Evolutionary conservation across 2,329 filamentous ascomycete genomes (phyloP).

Genomic region (Paramyrothecium sp.): DNA sequence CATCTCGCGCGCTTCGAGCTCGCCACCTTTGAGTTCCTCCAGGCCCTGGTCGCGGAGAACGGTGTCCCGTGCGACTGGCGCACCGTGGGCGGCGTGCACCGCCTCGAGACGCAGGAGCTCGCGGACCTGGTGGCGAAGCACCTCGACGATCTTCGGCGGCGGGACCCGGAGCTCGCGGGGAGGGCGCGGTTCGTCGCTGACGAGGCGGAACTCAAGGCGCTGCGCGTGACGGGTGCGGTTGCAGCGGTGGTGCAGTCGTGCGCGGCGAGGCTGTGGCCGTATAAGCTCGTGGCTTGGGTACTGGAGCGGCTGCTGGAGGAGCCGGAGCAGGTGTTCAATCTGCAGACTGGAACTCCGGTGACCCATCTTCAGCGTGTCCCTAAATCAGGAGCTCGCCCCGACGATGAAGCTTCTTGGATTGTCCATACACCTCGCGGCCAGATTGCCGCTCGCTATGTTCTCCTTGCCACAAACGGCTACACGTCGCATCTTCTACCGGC

Average conservation of each 20-base stretch:
- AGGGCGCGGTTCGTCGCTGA: slow-evolving; percentile 39
- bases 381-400: background rate
- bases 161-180: slow-evolving; percentile 56
- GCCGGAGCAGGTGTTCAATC: slow-evolving; percentile 53
- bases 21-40: slow-evolving; percentile 61
- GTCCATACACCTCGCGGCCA: slow-evolving; percentile 69
- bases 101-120: slow-evolving; percentile 55
- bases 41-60: slow-evolving; percentile 53
- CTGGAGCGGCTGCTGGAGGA: slow-evolving; percentile 55
- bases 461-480: slow-evolving; percentile 83
- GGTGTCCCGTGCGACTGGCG: slow-evolving; percentile 70
- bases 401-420: slow-evolving; percentile 45
- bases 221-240: slow-evolving; percentile 54
- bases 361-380: slow-evolving; percentile 38
- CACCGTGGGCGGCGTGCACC: slow-evolving; percentile 60
- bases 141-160: slow-evolving; percentile 47
- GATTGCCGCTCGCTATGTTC: slow-evolving; percentile 60
- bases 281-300: slow-evolving; percentile 76
- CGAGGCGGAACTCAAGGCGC: slow-evolving; percentile 40
- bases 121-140: slow-evolving; percentile 50
- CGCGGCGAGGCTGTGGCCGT: slow-evolving; percentile 76
- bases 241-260: slow-evolving; percentile 64
- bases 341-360: slow-evolving; percentile 73
- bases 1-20: slow-evolving; percentile 71
- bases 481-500: slow-evolving; percentile 71